Conservation (phyloP, 345 rosid genomes). For the Euphorbia pulcherrima region DNA sequence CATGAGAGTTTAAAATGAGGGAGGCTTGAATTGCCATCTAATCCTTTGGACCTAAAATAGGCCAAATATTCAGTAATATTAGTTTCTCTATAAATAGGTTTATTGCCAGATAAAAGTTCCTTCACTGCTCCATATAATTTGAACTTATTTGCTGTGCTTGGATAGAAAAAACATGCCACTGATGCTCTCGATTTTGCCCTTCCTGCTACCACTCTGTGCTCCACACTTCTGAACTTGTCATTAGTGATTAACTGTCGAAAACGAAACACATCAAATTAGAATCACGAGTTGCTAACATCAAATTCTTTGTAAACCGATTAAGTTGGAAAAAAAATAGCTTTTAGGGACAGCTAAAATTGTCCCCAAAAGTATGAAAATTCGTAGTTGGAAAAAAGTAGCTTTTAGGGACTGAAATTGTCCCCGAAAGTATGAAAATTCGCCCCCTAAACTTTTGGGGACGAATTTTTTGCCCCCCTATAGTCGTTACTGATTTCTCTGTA, state of each 20-base stretch:
- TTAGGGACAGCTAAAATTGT: too few relatives aligned
- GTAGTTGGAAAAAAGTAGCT: too few relatives aligned
- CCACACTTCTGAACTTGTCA: slow-evolving; percentile 36
- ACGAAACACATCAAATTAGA: neutral
- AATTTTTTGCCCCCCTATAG: too few relatives aligned
- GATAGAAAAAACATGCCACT: slow-evolving; percentile 39
- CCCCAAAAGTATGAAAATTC: too few relatives aligned
- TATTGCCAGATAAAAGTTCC: slow-evolving; percentile 34
- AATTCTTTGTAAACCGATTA: too few relatives aligned
- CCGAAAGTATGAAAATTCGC: too few relatives aligned
- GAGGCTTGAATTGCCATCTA: slow-evolving; percentile 37
- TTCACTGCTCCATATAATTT: slow-evolving; percentile 35
- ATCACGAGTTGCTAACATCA: too few relatives aligned
- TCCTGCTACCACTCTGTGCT: slow-evolving; percentile 36
- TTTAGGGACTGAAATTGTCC: too few relatives aligned
- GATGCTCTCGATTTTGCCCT: slow-evolving; percentile 24
- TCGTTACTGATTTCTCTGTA: too few relatives aligned
- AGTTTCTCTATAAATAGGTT: slow-evolving; percentile 38
- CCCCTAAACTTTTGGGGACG: too few relatives aligned
- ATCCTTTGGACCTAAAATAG: slow-evolving; percentile 38
- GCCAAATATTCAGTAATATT: slow-evolving; percentile 31
- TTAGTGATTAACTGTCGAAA: slow-evolving; percentile 27
- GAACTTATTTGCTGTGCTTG: slow-evolving; percentile 28
- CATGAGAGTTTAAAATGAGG: slow-evolving; percentile 30
- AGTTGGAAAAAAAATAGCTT: too few relatives aligned